Evolutionary conservation across 176 grass and related monocot genomes (phyloP).

Genomic region (Lolium multiflorum): DNA sequence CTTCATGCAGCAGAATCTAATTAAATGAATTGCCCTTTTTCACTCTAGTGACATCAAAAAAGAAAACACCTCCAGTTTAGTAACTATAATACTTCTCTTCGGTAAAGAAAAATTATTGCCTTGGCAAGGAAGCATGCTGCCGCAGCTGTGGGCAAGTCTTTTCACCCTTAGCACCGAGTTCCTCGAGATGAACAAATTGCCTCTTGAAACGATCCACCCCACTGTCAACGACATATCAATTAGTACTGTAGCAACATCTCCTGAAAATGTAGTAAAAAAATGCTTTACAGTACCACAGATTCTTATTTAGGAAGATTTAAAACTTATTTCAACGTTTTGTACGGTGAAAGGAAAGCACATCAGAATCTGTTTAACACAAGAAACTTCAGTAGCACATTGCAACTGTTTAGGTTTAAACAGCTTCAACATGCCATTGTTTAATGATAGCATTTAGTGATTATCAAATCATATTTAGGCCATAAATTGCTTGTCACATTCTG

Average conservation of each 20-base stretch:
- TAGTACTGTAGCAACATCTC: constrained; percentile 16
- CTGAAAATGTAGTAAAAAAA: constrained; percentile 12
- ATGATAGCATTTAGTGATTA: constrained; percentile 4
- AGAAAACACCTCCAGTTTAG: not conserved
- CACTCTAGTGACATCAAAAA: not conserved
- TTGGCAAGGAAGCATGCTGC: constrained; percentile 86
- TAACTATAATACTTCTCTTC: constrained; percentile 16
- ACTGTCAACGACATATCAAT: constrained; percentile 55
- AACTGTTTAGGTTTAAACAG: not conserved
- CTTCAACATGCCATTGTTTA: not conserved
- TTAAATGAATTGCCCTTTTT: constrained; percentile 1
- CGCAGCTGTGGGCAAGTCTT: constrained; percentile 62
- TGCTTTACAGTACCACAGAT: not conserved
- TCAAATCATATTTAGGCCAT: constrained; percentile 1
- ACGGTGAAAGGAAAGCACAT: not conserved
- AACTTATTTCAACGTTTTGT: not conserved
- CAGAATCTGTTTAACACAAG: constrained; percentile 8
- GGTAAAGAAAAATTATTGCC: constrained; percentile 50
- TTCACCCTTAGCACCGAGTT: constrained; percentile 72
- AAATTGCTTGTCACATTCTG: not conserved
- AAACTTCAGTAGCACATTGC: not conserved
- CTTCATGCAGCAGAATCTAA: constrained; percentile 30
- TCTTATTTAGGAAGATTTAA: not conserved
- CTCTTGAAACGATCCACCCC: constrained; percentile 95
- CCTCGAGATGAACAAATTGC: constrained; percentile 94